phyloP scores from a whole-genome alignment of 169 alveolate genomes.

The Ichthyophthirius multifiliis region DNA sequence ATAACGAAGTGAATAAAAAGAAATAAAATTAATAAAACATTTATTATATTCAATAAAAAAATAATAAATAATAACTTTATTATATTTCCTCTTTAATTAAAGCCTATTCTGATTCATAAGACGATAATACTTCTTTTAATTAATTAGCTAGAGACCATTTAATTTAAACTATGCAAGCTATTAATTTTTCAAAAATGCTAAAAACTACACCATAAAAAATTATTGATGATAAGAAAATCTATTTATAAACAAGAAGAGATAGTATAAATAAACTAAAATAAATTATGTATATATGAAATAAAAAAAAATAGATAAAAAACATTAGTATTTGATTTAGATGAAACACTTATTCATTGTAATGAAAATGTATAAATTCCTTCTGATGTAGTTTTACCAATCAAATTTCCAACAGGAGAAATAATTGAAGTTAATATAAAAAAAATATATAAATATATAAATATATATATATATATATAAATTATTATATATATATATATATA shows the following conservation, averaged over 20 bases:
- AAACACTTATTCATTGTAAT: constrained; percentile 75
- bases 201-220: background rate
- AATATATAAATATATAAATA: background rate
- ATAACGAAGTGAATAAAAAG: background rate
- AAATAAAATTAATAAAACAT: background rate
- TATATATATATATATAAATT: background rate
- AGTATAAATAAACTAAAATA: background rate
- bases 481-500: background rate
- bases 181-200: constrained; percentile 6
- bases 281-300: background rate
- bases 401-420: constrained; percentile 62
- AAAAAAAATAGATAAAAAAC: constrained; percentile 42
- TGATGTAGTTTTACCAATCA: constrained; percentile 47
- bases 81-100: constrained; percentile 32
- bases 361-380: constrained; percentile 42
- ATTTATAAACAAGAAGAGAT: constrained; percentile 9
- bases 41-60: background rate
- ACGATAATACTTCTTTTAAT: constrained; percentile 4
- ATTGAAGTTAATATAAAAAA: constrained; percentile 54
- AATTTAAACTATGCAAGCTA: constrained; percentile 36
- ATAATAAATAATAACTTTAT: background rate
- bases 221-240: constrained; percentile 26
- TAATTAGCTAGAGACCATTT: constrained; percentile 34
- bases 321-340: constrained; percentile 83
- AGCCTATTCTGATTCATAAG: constrained; percentile 18